phyloP scores from a whole-genome alignment of 2,329 filamentous ascomycete genomes.

The Mariannaea sp. region DNA sequence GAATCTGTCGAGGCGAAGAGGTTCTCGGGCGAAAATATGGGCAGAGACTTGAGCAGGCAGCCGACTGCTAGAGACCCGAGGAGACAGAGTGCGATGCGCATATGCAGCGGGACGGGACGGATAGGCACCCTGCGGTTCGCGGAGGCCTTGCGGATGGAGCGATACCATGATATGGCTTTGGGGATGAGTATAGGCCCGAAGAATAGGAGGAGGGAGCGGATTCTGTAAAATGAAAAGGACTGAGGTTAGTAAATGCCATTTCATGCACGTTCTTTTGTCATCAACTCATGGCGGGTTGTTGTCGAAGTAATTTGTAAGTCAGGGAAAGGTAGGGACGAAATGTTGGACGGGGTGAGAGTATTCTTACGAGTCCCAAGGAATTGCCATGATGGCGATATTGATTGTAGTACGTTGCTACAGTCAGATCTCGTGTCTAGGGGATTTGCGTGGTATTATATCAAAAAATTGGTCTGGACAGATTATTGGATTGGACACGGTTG shows the following conservation, averaged over 20 bases:
- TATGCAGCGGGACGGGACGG: slow-evolving; percentile 58
- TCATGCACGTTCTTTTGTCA: too few species aligned
- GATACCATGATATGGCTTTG: slow-evolving; percentile 67
- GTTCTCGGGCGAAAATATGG: slow-evolving; percentile 75
- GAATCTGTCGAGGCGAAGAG: slow-evolving; percentile 79
- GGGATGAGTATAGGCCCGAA: slow-evolving; percentile 75
- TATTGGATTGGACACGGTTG: slow-evolving; percentile 17
- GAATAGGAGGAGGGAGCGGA: slow-evolving; percentile 62
- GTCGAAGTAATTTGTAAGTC: slow-evolving; percentile 5
- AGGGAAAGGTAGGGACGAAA: too few species aligned
- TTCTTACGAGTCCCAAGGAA: slow-evolving; percentile 39
- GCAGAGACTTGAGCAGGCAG: slow-evolving; percentile 65
- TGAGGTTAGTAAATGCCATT: background rate
- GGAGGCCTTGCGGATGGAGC: slow-evolving; percentile 54
- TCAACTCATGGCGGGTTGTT: slow-evolving; percentile 6
- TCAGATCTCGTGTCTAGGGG: too few species aligned
- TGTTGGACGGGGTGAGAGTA: too few species aligned
- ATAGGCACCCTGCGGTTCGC: slow-evolving; percentile 52
- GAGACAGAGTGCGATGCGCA: slow-evolving; percentile 63
- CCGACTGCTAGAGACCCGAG: slow-evolving; percentile 56
- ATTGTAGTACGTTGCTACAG: too few species aligned
- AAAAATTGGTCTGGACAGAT: background rate
- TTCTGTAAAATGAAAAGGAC: slow-evolving; percentile 40
- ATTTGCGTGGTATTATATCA: background rate
- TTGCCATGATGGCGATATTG: slow-evolving; percentile 34